Evolutionary conservation across 2,329 filamentous ascomycete genomes (phyloP).

Genomic region (Aspergillaceae sp.): DNA sequence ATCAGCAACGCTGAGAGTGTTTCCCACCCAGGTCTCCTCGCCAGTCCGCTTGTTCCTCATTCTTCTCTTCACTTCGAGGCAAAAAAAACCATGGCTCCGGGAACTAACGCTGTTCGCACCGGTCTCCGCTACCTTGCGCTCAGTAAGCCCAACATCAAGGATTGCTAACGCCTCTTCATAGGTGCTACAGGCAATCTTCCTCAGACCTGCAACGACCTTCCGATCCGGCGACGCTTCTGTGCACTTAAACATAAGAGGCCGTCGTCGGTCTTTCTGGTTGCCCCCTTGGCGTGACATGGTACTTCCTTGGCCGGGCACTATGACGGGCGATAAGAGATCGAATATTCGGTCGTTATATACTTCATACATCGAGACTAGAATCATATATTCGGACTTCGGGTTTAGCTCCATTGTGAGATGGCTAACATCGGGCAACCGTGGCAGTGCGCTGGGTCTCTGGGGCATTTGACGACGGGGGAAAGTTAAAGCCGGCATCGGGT

Average conservation of each 20-base stretch:
- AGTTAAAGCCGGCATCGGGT: conserved; percentile 49
- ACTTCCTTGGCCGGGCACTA: conserved; percentile 34
- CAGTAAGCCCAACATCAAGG: conserved; percentile 77
- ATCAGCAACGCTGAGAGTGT: conserved; percentile 79
- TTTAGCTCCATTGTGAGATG: conserved; percentile 60
- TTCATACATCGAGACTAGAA: conserved; percentile 96
- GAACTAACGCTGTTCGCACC: conserved; percentile 89
- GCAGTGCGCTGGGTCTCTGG: conserved; percentile 61
- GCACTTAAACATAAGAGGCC: conserved; percentile 80
- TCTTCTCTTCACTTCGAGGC: conserved; percentile 85
- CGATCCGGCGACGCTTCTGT: conserved; percentile 80
- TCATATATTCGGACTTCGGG: conserved; percentile 66
- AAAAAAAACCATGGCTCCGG: conserved; percentile 92
- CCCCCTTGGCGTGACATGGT: conserved; percentile 34
- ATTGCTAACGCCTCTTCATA: conserved; percentile 81
- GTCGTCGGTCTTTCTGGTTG: conserved; percentile 62
- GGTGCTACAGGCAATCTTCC: conserved; percentile 77
- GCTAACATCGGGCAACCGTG: conserved; percentile 66
- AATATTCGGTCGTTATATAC: conserved; percentile 98
- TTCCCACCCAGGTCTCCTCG: conserved; percentile 61
- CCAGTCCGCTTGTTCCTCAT: conserved; percentile 40
- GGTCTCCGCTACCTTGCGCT: conserved; percentile 80
- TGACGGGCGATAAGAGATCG: conserved; percentile 63
- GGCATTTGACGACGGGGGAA: conserved; percentile 52
- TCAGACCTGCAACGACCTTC: conserved; percentile 88